These are phyloP conservation scores for Colletotrichum tropicicola DNA, from an alignment of 2,329 filamentous ascomycete species.

Conservation along the genomic window DNA sequence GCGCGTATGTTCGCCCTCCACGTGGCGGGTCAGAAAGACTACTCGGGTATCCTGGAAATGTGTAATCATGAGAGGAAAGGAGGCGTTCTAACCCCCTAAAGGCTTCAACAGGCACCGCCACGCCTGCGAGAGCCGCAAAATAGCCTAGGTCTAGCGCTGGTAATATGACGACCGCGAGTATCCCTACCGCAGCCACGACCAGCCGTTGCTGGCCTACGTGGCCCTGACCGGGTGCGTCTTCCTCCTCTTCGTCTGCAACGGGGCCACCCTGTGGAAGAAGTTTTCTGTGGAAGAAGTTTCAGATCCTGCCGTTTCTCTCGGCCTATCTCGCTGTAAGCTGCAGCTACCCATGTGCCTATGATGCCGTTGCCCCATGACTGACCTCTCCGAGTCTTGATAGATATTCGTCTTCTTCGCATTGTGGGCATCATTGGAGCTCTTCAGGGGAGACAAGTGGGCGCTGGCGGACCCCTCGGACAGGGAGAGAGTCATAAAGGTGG, in stretches of 20 bases:
- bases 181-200: slow-evolving; percentile 47
- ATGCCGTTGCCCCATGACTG: too few species aligned
- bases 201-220: slow-evolving; percentile 46
- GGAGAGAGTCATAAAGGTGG: not conserved
- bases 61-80: too few species aligned
- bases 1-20: not conserved
- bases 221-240: slow-evolving; percentile 33
- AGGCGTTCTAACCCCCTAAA: slow-evolving; percentile 19
- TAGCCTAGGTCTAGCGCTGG: slow-evolving; percentile 39
- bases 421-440: not conserved
- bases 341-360: not conserved
- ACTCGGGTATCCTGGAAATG: not conserved
- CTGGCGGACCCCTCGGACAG: not conserved
- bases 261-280: too few species aligned
- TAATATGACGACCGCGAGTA: slow-evolving; percentile 39
- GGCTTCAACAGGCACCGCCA: slow-evolving; percentile 35
- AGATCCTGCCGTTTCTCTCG: not conserved
- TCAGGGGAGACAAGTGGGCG: not conserved
- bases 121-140: slow-evolving; percentile 33
- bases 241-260: not conserved
- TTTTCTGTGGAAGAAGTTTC: not conserved
- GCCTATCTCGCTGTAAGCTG: not conserved
- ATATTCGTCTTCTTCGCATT: not conserved
- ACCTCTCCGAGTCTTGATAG: too few species aligned
- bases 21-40: not conserved